phyloP scores from a whole-genome alignment of 331 rosid genomes.

The Cydonia oblonga region DNA sequence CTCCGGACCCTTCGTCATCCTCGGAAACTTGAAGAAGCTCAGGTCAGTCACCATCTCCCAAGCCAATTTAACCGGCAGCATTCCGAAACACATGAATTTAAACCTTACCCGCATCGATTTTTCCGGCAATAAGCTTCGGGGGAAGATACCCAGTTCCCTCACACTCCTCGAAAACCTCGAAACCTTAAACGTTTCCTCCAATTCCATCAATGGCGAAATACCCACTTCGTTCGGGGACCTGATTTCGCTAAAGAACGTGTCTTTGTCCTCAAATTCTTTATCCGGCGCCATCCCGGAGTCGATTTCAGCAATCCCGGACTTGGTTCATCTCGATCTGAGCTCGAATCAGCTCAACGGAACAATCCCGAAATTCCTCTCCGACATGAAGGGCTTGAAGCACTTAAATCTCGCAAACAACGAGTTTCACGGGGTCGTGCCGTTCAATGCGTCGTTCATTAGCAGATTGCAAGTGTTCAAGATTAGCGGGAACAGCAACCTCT shows the following conservation, averaged over 20 bases:
- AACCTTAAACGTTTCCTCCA: slow-evolving; percentile 29
- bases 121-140: slow-evolving; percentile 52
- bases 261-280: too few species aligned
- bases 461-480: slow-evolving; percentile 46
- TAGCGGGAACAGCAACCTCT: slow-evolving; percentile 54
- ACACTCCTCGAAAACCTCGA: slow-evolving; percentile 49
- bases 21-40: slow-evolving; percentile 29
- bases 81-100: slow-evolving; percentile 48
- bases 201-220: slow-evolving; percentile 29
- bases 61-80: slow-evolving; percentile 58
- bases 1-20: slow-evolving; percentile 65
- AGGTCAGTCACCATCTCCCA: slow-evolving; percentile 36
- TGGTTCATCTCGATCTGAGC: slow-evolving; percentile 82
- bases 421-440: slow-evolving; percentile 67
- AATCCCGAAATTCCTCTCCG: slow-evolving; percentile 64
- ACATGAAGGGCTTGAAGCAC: slow-evolving; percentile 58
- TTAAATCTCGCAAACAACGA: slow-evolving; percentile 74
- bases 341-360: slow-evolving; percentile 80
- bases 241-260: slow-evolving; percentile 30
- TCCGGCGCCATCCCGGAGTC: too few species aligned
- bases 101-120: slow-evolving; percentile 71
- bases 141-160: slow-evolving; percentile 51
- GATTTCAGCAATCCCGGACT: slow-evolving; percentile 36
- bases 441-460: slow-evolving; percentile 45
- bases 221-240: slow-evolving; percentile 64